These are phyloP conservation scores for Ceratocystis variospora DNA, from an alignment of 2,329 filamentous ascomycete species.

Conservation along the genomic window DNA sequence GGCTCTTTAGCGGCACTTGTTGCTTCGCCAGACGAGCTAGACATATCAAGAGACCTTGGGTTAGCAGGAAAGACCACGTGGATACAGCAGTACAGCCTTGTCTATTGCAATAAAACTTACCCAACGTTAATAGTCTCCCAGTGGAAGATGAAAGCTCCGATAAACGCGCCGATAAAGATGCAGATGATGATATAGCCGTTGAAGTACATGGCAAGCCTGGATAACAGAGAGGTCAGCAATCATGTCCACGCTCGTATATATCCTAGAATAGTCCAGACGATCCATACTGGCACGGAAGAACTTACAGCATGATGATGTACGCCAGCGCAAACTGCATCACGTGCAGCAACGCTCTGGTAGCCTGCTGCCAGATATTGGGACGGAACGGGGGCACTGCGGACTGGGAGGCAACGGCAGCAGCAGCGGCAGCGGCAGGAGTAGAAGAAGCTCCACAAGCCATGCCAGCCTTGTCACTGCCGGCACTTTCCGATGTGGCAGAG, in stretches of 20 bases:
- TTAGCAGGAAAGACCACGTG: not conserved
- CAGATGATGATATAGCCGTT: constrained; percentile 67
- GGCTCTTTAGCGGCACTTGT: constrained; percentile 29
- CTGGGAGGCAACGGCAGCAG: not conserved
- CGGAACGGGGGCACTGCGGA: constrained; percentile 30
- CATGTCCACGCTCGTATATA: too few relatives aligned
- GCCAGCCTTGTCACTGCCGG: constrained; percentile 14
- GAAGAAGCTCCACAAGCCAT: not conserved
- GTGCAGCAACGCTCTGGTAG: constrained; percentile 51
- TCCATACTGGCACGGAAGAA: not conserved
- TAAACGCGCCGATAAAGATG: constrained; percentile 61
- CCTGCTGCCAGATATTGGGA: constrained; percentile 52
- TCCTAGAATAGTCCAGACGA: too few relatives aligned
- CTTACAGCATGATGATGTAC: constrained; percentile 61
- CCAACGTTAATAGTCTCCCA: constrained; percentile 43
- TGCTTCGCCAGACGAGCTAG: constrained; percentile 13
- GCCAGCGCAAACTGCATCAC: constrained; percentile 59
- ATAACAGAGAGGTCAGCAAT: not conserved
- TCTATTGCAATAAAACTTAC: constrained; percentile 21
- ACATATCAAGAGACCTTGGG: not conserved
- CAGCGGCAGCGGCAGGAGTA: not conserved
- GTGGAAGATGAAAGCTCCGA: constrained; percentile 60
- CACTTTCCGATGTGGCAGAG: constrained; percentile 12
- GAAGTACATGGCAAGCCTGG: constrained; percentile 43
- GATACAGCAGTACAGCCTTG: too few relatives aligned